A percentile compares a stretch with the other conserved stretches of the same genome.
These are phyloP conservation scores for Stentor roeselii DNA, from an alignment of 73 alveolate genomes.

Conservation along the genomic window DNA sequence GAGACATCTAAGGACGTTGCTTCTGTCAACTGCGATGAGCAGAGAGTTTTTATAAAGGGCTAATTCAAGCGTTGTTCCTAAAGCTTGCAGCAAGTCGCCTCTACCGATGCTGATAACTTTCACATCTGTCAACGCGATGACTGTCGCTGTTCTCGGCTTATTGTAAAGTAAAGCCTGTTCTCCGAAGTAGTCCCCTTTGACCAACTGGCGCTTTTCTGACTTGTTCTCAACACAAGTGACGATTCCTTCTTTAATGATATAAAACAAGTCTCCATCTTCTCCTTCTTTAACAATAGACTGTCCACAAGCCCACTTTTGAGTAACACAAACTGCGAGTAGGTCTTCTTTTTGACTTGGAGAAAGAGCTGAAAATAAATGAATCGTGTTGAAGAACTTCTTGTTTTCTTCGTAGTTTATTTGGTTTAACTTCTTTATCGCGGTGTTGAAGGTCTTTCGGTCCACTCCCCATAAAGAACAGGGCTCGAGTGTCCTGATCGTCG, in stretches of 20 bases:
- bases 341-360: constrained; percentile 5
- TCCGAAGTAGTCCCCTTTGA: constrained; percentile 26
- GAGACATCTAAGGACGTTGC: constrained; percentile 23
- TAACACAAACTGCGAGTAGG: background rate
- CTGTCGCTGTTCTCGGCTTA: constrained; percentile 31
- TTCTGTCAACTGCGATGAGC: constrained; percentile 36
- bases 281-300: constrained; percentile 26
- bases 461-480: constrained; percentile 27
- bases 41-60: constrained; percentile 39
- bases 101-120: constrained; percentile 45
- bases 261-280: constrained; percentile 25
- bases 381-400: background rate
- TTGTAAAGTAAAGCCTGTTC: constrained; percentile 17
- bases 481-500: constrained; percentile 15
- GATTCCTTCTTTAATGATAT: constrained; percentile 26
- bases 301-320: background rate
- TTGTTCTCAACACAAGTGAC: background rate
- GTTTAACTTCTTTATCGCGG: background rate
- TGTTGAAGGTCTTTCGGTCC: constrained; percentile 20
- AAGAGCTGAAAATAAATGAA: constrained; percentile 12
- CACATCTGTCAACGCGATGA: constrained; percentile 33
- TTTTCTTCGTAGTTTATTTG: background rate
- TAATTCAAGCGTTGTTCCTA: constrained; percentile 39
- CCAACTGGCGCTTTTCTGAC: constrained; percentile 23
- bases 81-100: constrained; percentile 40